A percentile compares a stretch with the other conserved stretches of the same genome.
These are phyloP conservation scores for Botrytis squamosa DNA, from an alignment of 2,329 filamentous ascomycete species.

Conservation along the genomic window DNA sequence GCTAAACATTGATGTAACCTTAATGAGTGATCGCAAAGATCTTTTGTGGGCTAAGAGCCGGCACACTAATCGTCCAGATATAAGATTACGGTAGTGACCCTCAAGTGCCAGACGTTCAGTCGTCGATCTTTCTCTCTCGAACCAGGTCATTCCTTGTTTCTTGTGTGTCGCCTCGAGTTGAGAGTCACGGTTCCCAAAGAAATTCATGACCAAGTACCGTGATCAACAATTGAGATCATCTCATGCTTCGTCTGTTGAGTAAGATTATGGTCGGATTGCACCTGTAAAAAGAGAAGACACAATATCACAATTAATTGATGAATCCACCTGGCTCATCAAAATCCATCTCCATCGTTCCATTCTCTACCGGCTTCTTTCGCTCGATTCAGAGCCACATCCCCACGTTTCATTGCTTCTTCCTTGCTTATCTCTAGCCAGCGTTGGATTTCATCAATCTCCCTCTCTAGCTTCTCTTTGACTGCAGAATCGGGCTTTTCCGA, in stretches of 20 bases:
- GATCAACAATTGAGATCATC: neutral
- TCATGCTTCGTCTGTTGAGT: neutral
- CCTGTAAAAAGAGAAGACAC: neutral
- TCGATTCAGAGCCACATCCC: slow-evolving; percentile 29
- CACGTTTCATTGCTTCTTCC: slow-evolving; percentile 29
- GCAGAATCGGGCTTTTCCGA: slow-evolving; percentile 23
- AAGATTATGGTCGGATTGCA: neutral
- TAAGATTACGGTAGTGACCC: neutral
- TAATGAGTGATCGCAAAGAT: neutral
- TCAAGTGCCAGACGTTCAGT: neutral
- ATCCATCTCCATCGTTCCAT: slow-evolving; percentile 31
- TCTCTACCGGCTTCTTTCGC: slow-evolving; percentile 29
- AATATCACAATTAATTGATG: neutral
- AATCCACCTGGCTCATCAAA: neutral
- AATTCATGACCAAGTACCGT: neutral
- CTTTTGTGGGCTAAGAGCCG: neutral
- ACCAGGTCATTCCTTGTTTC: neutral
- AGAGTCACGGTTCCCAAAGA: no score
- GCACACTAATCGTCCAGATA: neutral
- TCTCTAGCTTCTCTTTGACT: slow-evolving; percentile 23
- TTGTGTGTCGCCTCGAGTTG: neutral
- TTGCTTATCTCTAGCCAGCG: slow-evolving; percentile 25
- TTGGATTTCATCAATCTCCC: slow-evolving; percentile 23
- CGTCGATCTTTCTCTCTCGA: neutral
- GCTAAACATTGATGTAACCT: neutral